Percentiles rank a stretch among this genome's conserved stretches.
Conservation (phyloP, 768 basidiomycete species). For the Favolaschia claudopus region DNA sequence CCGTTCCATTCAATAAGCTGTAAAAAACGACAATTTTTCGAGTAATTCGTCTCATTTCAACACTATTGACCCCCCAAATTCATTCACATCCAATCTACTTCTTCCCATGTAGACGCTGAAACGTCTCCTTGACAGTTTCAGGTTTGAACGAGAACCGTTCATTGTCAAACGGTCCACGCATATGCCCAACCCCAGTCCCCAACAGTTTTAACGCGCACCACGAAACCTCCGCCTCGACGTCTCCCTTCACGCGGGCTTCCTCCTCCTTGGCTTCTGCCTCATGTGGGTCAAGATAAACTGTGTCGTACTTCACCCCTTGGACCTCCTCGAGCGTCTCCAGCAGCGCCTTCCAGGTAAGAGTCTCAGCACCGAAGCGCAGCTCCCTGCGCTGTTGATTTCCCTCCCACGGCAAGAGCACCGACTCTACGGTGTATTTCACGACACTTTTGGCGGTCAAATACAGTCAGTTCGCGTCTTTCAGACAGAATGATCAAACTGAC, state of each 20-base stretch:
- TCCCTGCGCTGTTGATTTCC: not conserved
- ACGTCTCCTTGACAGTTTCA: not conserved
- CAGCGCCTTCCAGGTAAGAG: not conserved
- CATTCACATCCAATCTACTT: too few species aligned
- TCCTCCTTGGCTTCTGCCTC: constrained; percentile 7
- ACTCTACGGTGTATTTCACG: not conserved
- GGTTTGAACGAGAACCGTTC: not conserved
- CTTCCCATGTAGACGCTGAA: not conserved
- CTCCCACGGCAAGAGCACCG: not conserved
- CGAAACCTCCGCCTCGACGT: not conserved
- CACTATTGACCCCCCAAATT: too few species aligned
- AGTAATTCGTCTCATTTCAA: too few species aligned
- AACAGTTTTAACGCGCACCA: not conserved
- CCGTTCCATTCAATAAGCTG: too few species aligned
- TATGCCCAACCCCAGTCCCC: not conserved
- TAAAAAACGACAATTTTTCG: too few species aligned
- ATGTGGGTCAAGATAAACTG: not conserved
- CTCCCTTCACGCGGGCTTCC: not conserved
- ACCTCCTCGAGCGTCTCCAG: not conserved
- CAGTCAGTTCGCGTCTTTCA: too few species aligned
- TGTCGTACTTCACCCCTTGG: not conserved
- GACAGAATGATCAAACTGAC: not conserved
- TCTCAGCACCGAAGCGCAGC: not conserved
- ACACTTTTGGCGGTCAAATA: not conserved
- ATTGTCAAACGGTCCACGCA: not conserved